Conservation (phyloP, 768 basidiomycete species). For the Mycena belliarum region DNA sequence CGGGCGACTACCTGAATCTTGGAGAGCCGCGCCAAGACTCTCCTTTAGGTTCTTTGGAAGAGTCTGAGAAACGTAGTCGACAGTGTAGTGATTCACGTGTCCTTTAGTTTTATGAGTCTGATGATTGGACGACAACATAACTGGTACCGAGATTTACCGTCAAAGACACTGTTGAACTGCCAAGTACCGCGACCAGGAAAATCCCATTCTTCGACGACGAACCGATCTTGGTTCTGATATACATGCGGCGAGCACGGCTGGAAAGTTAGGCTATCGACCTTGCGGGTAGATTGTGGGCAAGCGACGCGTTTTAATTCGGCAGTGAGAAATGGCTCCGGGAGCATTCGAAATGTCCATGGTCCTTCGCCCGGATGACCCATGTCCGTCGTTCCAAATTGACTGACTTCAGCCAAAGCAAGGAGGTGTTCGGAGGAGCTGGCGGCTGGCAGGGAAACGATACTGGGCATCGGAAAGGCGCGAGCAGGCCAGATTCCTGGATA, state of each 20-base stretch:
- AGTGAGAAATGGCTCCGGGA: conserved; percentile 41
- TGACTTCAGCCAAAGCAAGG: conserved; percentile 54
- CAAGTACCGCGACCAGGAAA: conserved; percentile 33
- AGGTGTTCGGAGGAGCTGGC: conserved; percentile 50
- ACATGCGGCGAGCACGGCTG: conserved; percentile 35
- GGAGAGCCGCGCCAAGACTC: conserved; percentile 29
- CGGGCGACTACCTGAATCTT: conserved; percentile 27
- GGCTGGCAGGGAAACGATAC: conserved; percentile 43
- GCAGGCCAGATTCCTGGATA: conserved; percentile 2
- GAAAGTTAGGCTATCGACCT: conserved; percentile 31
- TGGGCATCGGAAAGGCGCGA: conserved; percentile 26
- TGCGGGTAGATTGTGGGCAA: conserved; percentile 34
- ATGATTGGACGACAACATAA: conserved; percentile 25
- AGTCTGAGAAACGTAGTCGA: conserved; percentile 41
- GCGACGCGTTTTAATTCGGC: conserved; percentile 41
- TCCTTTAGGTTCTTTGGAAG: conserved; percentile 43
- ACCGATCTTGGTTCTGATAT: conserved; percentile 37
- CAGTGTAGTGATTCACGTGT: conserved; percentile 50
- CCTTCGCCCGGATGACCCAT: conserved; percentile 52
- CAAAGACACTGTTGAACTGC: conserved; percentile 37
- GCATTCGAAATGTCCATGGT: conserved; percentile 55
- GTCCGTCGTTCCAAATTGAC: conserved; percentile 52
- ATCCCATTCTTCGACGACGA: conserved; percentile 33
- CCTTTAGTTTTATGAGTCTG: conserved; percentile 31
- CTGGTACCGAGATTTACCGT: conserved; percentile 27